A percentile compares a stretch with the other conserved stretches of the same genome.
Conservation (phyloP, 345 rosid species). For the Eucalyptus leucophloia region DNA sequence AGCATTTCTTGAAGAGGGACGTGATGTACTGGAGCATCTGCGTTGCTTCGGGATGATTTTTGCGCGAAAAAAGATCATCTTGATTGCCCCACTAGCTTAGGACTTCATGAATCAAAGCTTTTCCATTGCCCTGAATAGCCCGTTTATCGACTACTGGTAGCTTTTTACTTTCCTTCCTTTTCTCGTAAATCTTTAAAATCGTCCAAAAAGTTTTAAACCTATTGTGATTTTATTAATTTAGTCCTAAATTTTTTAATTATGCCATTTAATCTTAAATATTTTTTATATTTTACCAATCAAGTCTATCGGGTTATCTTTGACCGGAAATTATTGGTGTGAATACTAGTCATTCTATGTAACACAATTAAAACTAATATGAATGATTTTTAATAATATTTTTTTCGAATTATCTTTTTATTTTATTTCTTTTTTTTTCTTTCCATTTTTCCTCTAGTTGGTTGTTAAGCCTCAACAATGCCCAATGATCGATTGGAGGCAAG, state of each 20-base stretch:
- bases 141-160: neutral
- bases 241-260: fast-evolving
- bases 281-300: too few relatives aligned
- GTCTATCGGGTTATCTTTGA: fast-evolving
- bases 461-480: neutral
- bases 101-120: neutral
- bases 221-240: fast-evolving
- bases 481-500: fast-evolving
- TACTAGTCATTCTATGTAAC: fast-evolving
- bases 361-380: fast-evolving
- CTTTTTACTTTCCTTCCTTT: neutral
- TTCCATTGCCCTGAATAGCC: neutral
- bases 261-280: fast-evolving
- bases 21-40: neutral
- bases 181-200: neutral
- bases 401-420: fast-evolving
- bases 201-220: fast-evolving
- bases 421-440: too few relatives aligned
- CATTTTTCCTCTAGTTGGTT: fast-evolving
- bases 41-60: neutral
- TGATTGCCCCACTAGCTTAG: neutral
- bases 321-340: fast-evolving
- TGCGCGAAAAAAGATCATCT: neutral
- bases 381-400: too few relatives aligned
- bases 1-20: constrained; percentile 20